A percentile compares a stretch with the other conserved stretches of the same genome.
phyloP scores from a whole-genome alignment of 345 rosid species.

The Chamaenerion angustifolium region DNA sequence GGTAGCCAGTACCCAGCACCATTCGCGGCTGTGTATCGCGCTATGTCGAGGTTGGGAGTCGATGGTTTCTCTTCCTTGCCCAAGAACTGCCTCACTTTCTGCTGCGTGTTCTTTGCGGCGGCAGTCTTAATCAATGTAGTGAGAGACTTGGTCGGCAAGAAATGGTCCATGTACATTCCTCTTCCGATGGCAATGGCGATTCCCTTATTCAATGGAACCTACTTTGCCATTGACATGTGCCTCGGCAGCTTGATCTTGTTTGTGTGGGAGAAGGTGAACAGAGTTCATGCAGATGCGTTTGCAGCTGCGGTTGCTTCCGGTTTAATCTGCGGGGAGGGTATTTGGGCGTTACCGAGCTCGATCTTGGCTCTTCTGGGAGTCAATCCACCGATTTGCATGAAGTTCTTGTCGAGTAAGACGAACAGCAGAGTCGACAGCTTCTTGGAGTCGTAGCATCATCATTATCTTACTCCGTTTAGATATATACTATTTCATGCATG shows the following conservation, averaged over 20 bases:
- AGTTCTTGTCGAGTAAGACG: constrained; percentile 6
- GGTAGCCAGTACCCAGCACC: too few species aligned
- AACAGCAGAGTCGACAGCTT: neutral
- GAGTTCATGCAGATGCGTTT: too few species aligned
- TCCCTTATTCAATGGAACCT: neutral
- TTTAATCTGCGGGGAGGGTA: constrained; percentile 11
- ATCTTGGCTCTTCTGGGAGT: constrained; percentile 6
- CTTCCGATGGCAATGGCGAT: too few species aligned
- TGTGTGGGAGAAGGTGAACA: too few species aligned
- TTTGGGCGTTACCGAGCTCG: constrained; percentile 11
- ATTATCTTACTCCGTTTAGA: too few species aligned
- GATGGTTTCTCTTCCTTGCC: neutral
- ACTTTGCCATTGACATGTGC: constrained; percentile 5
- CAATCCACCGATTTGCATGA: constrained; percentile 10
- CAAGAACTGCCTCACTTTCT: neutral
- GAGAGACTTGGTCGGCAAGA: too few species aligned
- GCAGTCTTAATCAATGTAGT: neutral
- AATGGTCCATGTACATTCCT: too few species aligned
- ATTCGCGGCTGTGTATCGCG: too few species aligned
- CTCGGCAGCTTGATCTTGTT: too few species aligned
- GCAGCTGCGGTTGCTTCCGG: too few species aligned
- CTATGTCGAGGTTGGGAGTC: too few species aligned
- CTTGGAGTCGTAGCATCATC: neutral
- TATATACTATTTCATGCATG: too few species aligned
- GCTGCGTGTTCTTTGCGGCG: neutral